Percentiles rank a stretch among this genome's conserved stretches.
Evolutionary conservation across 2,329 filamentous ascomycete species (phyloP).

Genomic region (Spiromastix sp.): DNA sequence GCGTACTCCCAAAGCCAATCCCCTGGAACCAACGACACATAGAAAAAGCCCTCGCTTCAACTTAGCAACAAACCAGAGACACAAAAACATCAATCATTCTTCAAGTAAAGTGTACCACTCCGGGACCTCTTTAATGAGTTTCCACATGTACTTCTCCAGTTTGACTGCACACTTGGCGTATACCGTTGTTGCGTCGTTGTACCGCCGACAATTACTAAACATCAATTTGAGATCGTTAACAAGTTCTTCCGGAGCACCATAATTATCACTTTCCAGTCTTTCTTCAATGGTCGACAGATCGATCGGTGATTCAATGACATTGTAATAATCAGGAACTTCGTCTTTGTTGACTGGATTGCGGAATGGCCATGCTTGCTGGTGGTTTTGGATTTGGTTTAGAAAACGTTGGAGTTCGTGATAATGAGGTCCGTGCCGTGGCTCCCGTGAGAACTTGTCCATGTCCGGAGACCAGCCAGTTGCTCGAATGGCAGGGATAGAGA

Average conservation of each 20-base stretch:
- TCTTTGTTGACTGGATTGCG: constrained; percentile 73
- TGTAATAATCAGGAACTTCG: constrained; percentile 82
- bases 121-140: constrained; percentile 66
- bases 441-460: constrained; percentile 80
- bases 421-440: constrained; percentile 76
- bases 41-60: too few species aligned
- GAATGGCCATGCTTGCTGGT: constrained; percentile 76
- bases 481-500: constrained; percentile 67
- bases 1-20: too few species aligned
- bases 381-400: constrained; percentile 77
- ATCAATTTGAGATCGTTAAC: constrained; percentile 67
- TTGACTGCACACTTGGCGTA: constrained; percentile 80
- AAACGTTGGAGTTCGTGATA: constrained; percentile 77
- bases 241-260: constrained; percentile 72
- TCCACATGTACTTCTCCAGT: constrained; percentile 77
- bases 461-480: constrained; percentile 76
- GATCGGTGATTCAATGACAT: constrained; percentile 86
- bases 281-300: constrained; percentile 77
- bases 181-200: constrained; percentile 77
- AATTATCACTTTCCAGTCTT: constrained; percentile 77
- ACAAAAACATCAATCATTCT: constrained; percentile 4
- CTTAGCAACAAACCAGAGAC: not conserved
- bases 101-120: constrained; percentile 51
- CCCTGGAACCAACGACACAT: too few species aligned
- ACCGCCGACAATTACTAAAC: constrained; percentile 77